Base-by-base conservation (phyloP, 2,329 filamentous ascomycete species). In the Paracoccidioides lutzii region DNA sequence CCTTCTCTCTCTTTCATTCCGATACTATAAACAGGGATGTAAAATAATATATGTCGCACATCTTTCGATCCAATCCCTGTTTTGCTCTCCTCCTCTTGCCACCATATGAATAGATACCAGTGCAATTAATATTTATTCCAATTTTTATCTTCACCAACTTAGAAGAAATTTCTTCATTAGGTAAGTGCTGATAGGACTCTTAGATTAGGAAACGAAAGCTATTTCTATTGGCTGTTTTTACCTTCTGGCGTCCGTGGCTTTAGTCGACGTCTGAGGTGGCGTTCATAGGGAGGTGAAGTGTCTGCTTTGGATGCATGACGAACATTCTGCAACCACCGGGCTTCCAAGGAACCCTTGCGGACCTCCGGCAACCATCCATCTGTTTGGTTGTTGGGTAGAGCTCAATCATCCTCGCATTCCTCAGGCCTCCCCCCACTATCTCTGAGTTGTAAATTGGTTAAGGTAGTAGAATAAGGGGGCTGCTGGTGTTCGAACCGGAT, bases 381-480 rank as follows among this genome's bases (percentile, higher is more conserved):
- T 41, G 50, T 33, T 52, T 41, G 38, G 50, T 12, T n/a, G 50
- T n/a, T 38, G 49, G 4, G 38, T 30, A 10, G 7, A 52, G 37
- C 12, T 52, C 38, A 52, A 33, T 6, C 28, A 41, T 15, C 22
- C 15, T 52, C 30, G 22, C 33, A n/a, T 42, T 32, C 28, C 38
- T 32, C 28, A 28, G 30, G 22, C 49, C 14, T 10, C 38, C 50
- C 35, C 22, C 15, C 35, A 32, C 33, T 12, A 12, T 52, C 38
- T 12, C 33, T 52, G 28, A 48, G 14, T 22, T 35, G 40, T 52
- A 12, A 48, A 28, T 22, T 35, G 40, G 22, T 15, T 12, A 42
- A 15, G 50, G 50, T 52, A 38, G 50, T 43, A 52, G 28, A 52
- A 52, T 42, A 52, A 52, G 50, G 50, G 50, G 50, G 28, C 38